phyloP scores from a whole-genome alignment of 371 early-diverging fungal species.

The Actinomucor elegans region DNA sequence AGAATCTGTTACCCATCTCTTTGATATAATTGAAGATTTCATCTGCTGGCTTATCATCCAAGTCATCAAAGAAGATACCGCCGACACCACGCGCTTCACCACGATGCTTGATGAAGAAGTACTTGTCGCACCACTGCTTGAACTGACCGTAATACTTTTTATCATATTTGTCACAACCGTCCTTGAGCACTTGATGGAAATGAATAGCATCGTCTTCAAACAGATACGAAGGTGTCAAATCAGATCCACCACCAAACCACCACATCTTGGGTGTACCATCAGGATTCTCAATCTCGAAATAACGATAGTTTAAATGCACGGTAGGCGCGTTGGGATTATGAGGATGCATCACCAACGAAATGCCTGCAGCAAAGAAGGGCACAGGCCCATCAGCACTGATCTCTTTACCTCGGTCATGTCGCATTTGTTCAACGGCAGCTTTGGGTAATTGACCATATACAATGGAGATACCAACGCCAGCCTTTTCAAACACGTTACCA shows the following conservation, averaged over 20 bases:
- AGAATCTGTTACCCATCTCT: constrained; percentile 70
- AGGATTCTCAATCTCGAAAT: constrained; percentile 82
- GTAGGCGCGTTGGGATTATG: constrained; percentile 94
- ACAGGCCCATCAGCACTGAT: constrained; percentile 48
- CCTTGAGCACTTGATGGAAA: constrained; percentile 76
- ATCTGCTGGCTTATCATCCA: constrained; percentile 65
- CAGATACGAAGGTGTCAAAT: constrained; percentile 78
- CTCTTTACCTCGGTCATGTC: constrained; percentile 57
- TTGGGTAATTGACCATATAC: constrained; percentile 76
- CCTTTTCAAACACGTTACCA: constrained; percentile 92
- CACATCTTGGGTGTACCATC: constrained; percentile 59
- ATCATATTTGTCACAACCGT: constrained; percentile 76
- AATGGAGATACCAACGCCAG: constrained; percentile 84
- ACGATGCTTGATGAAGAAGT: constrained; percentile 77
- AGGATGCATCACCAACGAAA: constrained; percentile 90
- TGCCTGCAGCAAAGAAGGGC: constrained; percentile 87
- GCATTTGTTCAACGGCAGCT: constrained; percentile 77
- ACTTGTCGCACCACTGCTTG: constrained; percentile 84
- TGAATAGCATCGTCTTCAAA: constrained; percentile 78
- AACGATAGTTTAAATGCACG: constrained; percentile 93
- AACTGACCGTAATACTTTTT: constrained; percentile 66
- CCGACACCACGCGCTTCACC: constrained; percentile 82
- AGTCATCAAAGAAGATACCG: constrained; percentile 87
- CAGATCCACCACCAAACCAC: constrained; percentile 89
- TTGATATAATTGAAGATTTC: constrained; percentile 70